These are phyloP conservation scores for Carex scoparia DNA, from an alignment of 176 grass and related monocot genomes.

Conservation along the genomic window DNA sequence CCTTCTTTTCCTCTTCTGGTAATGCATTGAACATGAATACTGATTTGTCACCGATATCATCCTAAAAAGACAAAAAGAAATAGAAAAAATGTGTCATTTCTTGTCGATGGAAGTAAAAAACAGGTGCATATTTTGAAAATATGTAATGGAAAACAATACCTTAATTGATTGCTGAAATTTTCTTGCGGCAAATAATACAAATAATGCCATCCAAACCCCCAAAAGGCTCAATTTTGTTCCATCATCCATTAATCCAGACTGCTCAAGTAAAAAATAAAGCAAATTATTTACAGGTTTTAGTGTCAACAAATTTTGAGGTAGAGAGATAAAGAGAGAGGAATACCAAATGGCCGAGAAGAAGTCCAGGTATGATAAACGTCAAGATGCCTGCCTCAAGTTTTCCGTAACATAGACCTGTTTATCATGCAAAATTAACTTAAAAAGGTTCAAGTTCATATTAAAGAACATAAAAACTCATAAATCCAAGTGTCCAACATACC, in stretches of 20 bases:
- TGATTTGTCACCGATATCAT: conserved; percentile 89
- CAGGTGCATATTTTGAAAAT: neutral
- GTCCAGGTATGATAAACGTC: conserved; percentile 81
- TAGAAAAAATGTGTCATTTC: neutral
- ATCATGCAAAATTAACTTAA: neutral
- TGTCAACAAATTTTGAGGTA: neutral
- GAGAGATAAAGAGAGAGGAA: neutral
- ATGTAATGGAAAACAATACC: conserved; percentile 27
- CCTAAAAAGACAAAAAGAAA: conserved; percentile 28
- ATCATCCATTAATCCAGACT: conserved; percentile 73
- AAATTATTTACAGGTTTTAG: neutral
- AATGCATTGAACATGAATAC: conserved; percentile 91
- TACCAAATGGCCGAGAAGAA: conserved; percentile 95
- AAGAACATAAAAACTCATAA: neutral
- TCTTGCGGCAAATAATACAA: conserved; percentile 58
- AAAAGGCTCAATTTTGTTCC: conserved; percentile 51
- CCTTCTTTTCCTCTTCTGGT: conserved; percentile 74
- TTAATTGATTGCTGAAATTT: conserved; percentile 98
- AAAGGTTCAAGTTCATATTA: neutral
- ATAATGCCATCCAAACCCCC: conserved; percentile 74
- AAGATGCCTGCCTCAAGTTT: conserved; percentile 84
- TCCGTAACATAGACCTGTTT: conserved; percentile 75
- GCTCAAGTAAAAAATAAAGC: conserved; percentile 1
- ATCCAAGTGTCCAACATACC: conserved; percentile 27
- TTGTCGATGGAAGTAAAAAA: neutral